Conservation (phyloP, 1,284 basidiomycete species). For the Chondrostereum purpureum region DNA sequence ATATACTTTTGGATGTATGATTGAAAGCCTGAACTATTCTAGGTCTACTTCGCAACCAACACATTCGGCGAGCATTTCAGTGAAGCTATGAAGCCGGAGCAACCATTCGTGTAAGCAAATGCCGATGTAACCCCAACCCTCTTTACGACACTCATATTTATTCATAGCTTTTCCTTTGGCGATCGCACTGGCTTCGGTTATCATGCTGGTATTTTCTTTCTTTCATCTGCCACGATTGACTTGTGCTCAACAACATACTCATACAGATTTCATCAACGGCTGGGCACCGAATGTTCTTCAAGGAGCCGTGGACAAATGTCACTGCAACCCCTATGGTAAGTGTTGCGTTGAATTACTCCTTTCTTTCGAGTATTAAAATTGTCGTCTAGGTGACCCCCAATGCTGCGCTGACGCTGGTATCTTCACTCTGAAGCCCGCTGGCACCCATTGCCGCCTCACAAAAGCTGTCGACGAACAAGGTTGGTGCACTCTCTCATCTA, state of each 20-base stretch:
- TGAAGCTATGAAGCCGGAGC: conserved; percentile 32
- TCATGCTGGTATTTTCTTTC: conserved; percentile 32
- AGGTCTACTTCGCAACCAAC: conserved; percentile 36
- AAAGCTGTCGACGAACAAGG: conserved; percentile 12
- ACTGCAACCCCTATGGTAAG: conserved; percentile 30
- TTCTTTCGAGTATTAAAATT: too few relatives aligned
- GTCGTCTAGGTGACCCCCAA: conserved; percentile 26
- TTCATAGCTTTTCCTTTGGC: conserved; percentile 29
- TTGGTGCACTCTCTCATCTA: conserved; percentile 1
- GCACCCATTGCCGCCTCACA: conserved; percentile 11
- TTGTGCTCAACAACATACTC: background rate
- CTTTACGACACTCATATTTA: background rate
- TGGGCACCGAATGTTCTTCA: conserved; percentile 41
- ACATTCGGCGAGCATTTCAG: conserved; percentile 27
- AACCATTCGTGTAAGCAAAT: conserved; percentile 45
- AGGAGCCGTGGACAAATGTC: conserved; percentile 36
- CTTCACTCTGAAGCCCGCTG: conserved; percentile 12
- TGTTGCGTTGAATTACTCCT: too few relatives aligned
- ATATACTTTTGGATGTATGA: background rate
- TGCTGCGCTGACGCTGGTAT: conserved; percentile 13
- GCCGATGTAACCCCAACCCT: conserved; percentile 12
- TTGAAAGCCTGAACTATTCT: background rate
- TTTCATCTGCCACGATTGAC: background rate
- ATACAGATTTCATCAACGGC: conserved; percentile 42
- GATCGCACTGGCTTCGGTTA: conserved; percentile 47